A percentile compares a stretch with the other conserved stretches of the same genome.
Conservation (phyloP, 1,284 basidiomycete genomes). For the Papiliotrema fonsecae region DNA sequence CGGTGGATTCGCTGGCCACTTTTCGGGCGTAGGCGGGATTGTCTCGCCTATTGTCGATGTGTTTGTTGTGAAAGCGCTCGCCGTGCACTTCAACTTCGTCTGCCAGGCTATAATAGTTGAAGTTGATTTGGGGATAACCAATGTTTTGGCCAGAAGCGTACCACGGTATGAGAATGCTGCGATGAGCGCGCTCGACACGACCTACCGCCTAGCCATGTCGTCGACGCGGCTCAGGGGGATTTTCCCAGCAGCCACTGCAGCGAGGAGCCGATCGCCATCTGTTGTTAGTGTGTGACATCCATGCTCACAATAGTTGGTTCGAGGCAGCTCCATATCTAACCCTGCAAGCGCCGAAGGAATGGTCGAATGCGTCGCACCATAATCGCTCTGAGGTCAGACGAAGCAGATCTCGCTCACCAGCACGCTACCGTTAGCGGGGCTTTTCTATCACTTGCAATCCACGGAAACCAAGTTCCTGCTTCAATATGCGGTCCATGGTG, state of each 20-base stretch:
- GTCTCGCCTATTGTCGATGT: constrained; percentile 30
- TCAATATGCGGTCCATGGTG: constrained; percentile 70
- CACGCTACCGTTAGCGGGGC: constrained; percentile 15
- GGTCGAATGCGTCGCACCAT: constrained; percentile 43
- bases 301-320: constrained; percentile 32
- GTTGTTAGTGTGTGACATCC: background rate
- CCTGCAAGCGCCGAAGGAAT: constrained; percentile 47
- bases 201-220: constrained; percentile 45
- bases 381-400: constrained; percentile 24
- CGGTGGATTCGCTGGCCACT: constrained; percentile 39
- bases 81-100: constrained; percentile 28
- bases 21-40: constrained; percentile 32
- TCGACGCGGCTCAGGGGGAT: constrained; percentile 58
- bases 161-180: constrained; percentile 57
- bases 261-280: constrained; percentile 53
- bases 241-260: constrained; percentile 63
- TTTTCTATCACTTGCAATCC: constrained; percentile 48
- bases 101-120: constrained; percentile 45
- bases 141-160: constrained; percentile 58
- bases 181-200: background rate
- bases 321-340: constrained; percentile 51
- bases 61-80: constrained; percentile 27
- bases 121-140: constrained; percentile 53
- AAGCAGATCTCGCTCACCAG: too few relatives aligned
- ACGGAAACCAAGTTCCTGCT: constrained; percentile 60